Evolutionary conservation across 202 grass and related monocot genomes (phyloP).

Genomic region (Schoenoplectus tabernaemontani): DNA sequence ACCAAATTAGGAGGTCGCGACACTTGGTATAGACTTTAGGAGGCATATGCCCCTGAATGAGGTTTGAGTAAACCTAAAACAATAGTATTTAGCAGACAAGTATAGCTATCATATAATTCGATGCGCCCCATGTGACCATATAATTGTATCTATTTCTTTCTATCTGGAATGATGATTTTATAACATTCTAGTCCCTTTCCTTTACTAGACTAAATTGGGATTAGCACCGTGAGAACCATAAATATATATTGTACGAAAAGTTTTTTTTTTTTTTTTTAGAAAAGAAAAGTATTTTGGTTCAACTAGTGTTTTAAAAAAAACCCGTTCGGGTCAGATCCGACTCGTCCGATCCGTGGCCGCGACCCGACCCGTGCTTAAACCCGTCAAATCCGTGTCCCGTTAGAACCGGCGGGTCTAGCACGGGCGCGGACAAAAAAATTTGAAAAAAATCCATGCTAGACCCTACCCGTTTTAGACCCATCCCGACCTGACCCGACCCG

Average conservation of each 20-base stretch:
- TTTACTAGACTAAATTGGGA: constrained; percentile 15
- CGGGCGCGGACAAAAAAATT: too few relatives aligned
- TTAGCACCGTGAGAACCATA: not conserved
- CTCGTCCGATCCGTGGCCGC: too few relatives aligned
- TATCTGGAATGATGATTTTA: constrained; percentile 22
- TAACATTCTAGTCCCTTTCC: constrained; percentile 15
- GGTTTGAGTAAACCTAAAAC: constrained; percentile 24
- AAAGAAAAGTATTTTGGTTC: too few relatives aligned
- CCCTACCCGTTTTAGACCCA: too few relatives aligned
- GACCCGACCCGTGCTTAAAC: too few relatives aligned
- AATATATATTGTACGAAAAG: constrained; percentile 5
- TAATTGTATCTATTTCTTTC: constrained; percentile 15
- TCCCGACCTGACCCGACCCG: too few relatives aligned
- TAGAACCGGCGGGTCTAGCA: too few relatives aligned
- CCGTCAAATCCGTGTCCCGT: too few relatives aligned
- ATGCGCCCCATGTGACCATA: constrained; percentile 22
- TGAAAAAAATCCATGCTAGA: too few relatives aligned
- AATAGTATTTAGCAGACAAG: constrained; percentile 24
- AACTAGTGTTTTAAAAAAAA: too few relatives aligned
- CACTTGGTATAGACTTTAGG: constrained; percentile 20
- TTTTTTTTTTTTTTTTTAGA: too few relatives aligned
- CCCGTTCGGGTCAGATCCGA: too few relatives aligned
- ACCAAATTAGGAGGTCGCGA: not conserved
- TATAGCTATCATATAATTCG: constrained; percentile 13
- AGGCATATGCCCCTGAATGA: constrained; percentile 14